Conservation (phyloP, 2,329 filamentous ascomycete genomes). For the Xenoacremonium recifei region DNA sequence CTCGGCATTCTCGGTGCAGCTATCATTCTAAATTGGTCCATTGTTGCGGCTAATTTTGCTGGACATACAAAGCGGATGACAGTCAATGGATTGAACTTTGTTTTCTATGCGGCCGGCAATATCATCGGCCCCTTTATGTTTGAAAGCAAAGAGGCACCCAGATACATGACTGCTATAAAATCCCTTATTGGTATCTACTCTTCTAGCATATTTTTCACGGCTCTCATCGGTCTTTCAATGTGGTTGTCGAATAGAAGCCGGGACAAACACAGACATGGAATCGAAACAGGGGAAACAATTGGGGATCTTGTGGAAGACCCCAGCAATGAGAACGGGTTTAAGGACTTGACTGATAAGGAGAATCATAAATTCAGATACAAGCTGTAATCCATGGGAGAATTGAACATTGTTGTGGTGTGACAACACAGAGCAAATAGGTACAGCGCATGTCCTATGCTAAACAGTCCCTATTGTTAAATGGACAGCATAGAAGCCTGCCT, state of each 20-base stretch:
- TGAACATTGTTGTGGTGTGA: too few species aligned
- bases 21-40: constrained; percentile 50
- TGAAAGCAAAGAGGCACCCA: not conserved
- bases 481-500: too few species aligned
- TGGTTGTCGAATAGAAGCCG: not conserved
- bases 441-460: too few species aligned
- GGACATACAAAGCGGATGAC: constrained; percentile 52
- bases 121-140: constrained; percentile 38
- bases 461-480: too few species aligned
- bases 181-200: not conserved
- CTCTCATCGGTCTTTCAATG: not conserved
- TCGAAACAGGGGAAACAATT: not conserved
- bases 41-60: constrained; percentile 44
- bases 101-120: constrained; percentile 47
- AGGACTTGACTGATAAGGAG: not conserved
- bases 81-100: constrained; percentile 49
- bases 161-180: not conserved
- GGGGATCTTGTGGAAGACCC: not conserved
- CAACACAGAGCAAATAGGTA: too few species aligned
- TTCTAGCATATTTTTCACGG: not conserved
- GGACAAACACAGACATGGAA: not conserved
- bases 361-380: not conserved
- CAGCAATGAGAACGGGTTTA: not conserved
- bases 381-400: too few species aligned
- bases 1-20: constrained; percentile 49